Evolutionary conservation across 768 basidiomycete species (phyloP), one percentile per base, ranked within the genome.

Genomic region (Phallus indusiatus): DNA sequence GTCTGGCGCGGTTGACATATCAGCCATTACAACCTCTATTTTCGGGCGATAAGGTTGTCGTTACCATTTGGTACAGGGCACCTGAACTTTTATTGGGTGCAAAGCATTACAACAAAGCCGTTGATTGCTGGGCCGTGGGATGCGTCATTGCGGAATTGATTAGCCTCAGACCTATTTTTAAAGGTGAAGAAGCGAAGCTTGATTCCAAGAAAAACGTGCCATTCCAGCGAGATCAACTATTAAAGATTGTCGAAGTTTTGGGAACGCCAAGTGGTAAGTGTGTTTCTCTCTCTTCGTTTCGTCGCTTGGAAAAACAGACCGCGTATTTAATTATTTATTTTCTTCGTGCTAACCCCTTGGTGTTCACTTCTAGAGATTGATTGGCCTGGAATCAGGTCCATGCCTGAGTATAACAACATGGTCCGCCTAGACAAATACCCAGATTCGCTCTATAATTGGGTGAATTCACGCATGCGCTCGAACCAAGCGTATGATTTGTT

Each of bases 21-120:
- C 85, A 92, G 61, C 96, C 96, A n/a, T n/a, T n/a, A n/a, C n/a
- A n/a, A n/a, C 6, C 78, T 99, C 1, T 94, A 1, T 93, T 90
- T 68, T 84, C 85, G 0, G 94, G 94, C 16, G 96, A 99, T 73
- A 98, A 98, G 67, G 94, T 99, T 24, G 96, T 98, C 36, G 96
- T 99, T 12, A 99, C 96, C 0, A 98, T 99, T 67, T 98, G 96
- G 96, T 99, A 99, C 69, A 89, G 96, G 55, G 92, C 93, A 7
- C 96, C 96, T 0, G 96, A 99, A 68, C 82, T 99, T 2, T 79
- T 99, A 10, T 80, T 99, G 74, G 95, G 96, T 24, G 93, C 95
- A 0, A 92, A 94, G 63, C 96, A 99, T n/a, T n/a, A n/a, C n/a
- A 95, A 96, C 64, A 93, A 91, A 65, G 90, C 94, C 4, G 85